These are phyloP conservation scores for Podila verticillata DNA, from an alignment of 192 early-diverging fungal genomes.

Conservation along the genomic window DNA sequence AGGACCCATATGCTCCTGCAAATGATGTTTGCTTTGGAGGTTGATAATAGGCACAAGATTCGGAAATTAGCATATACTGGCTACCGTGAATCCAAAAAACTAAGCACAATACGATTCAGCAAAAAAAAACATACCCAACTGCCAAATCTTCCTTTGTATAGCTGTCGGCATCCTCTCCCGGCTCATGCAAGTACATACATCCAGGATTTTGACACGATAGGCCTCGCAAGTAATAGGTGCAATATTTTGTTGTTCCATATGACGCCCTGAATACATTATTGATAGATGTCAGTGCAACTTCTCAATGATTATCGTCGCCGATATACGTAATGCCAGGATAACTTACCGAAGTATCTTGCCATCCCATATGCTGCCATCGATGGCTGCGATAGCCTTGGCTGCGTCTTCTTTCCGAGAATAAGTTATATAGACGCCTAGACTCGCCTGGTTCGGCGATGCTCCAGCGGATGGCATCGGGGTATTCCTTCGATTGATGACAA, in stretches of 20 bases:
- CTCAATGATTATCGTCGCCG: not conserved
- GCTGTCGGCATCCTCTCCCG: constrained; percentile 92
- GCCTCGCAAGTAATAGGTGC: constrained; percentile 92
- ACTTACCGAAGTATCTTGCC: constrained; percentile 82
- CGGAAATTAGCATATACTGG: not conserved
- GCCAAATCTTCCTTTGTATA: constrained; percentile 91
- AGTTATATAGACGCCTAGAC: constrained; percentile 92
- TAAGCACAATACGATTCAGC: not conserved
- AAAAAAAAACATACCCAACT: constrained; percentile 59
- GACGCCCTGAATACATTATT: constrained; percentile 72
- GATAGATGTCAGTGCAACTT: not conserved
- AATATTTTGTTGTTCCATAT: constrained; percentile 99
- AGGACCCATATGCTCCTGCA: constrained; percentile 54
- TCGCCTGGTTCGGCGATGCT: constrained; percentile 54
- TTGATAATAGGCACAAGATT: not conserved
- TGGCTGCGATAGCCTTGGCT: constrained; percentile 88
- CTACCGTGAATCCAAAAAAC: not conserved
- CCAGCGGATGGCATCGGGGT: constrained; percentile 50
- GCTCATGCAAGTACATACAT: constrained; percentile 97
- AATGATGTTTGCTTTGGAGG: constrained; percentile 55
- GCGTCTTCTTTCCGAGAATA: constrained; percentile 94
- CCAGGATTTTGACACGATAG: constrained; percentile 91
- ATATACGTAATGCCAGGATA: not conserved
- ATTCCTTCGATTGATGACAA: constrained; percentile 90
- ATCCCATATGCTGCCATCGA: constrained; percentile 91